A percentile compares a stretch with the other conserved stretches of the same genome.
Evolutionary conservation across 2,329 filamentous ascomycete genomes (phyloP).

Genomic region (Pseudocercospora musae): DNA sequence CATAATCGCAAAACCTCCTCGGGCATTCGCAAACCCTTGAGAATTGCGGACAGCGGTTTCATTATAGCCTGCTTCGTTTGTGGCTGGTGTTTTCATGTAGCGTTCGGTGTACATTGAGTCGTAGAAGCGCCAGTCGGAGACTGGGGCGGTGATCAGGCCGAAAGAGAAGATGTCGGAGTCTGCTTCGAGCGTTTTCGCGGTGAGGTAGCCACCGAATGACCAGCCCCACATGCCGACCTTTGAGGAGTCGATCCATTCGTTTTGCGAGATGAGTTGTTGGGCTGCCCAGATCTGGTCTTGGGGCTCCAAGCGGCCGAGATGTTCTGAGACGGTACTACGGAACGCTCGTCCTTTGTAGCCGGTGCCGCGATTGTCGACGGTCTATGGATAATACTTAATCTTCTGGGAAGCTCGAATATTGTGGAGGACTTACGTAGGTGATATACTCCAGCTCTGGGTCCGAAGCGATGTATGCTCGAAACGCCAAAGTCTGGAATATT

Average conservation of each 20-base stretch:
- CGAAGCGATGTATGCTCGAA: constrained; percentile 62
- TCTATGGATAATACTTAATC: constrained; percentile 27
- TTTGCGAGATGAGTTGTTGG: constrained; percentile 49
- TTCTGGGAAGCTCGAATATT: too few species aligned
- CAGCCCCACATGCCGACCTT: constrained; percentile 67
- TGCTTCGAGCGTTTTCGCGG: constrained; percentile 63
- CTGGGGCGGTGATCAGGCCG: constrained; percentile 62
- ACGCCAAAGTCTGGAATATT: constrained; percentile 53
- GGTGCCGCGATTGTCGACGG: constrained; percentile 66
- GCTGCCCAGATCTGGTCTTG: constrained; percentile 67
- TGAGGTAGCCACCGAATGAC: constrained; percentile 66
- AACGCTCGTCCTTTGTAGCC: constrained; percentile 63
- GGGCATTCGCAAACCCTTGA: constrained; percentile 60
- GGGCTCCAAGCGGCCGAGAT: constrained; percentile 62
- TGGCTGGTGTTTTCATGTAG: constrained; percentile 63
- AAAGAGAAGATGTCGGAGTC: constrained; percentile 60
- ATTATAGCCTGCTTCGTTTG: constrained; percentile 60
- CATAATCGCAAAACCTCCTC: constrained; percentile 59
- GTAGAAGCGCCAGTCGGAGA: constrained; percentile 68
- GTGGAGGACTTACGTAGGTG: constrained; percentile 42
- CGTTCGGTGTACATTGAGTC: constrained; percentile 69
- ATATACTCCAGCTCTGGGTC: constrained; percentile 67
- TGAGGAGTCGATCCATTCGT: constrained; percentile 55
- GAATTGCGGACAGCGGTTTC: constrained; percentile 57
- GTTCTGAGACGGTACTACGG: constrained; percentile 55